A percentile compares a stretch with the other conserved stretches of the same genome.
Evolutionary conservation across 495 filamentous ascomycete genomes (phyloP).

Genomic region (Podospora pseudoanserina): DNA sequence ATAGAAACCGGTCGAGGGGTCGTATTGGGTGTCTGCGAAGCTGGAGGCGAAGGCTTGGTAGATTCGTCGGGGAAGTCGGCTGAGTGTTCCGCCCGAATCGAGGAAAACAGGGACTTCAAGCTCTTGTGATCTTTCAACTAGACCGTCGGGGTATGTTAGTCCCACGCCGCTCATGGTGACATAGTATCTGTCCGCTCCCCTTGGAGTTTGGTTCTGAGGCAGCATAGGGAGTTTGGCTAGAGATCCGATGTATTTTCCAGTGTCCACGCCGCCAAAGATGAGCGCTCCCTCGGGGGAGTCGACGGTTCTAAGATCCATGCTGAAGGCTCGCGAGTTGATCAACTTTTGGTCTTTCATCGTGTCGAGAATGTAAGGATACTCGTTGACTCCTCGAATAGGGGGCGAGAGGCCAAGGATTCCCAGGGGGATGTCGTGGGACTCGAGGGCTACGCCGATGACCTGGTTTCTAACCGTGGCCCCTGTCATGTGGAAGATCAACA

Average conservation of each 20-base stretch:
- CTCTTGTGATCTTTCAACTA: conserved; percentile 13
- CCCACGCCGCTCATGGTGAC: conserved; percentile 26
- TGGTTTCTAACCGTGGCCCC: conserved; percentile 36
- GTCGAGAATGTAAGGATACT: conserved; percentile 67
- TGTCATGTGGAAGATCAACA: conserved; percentile 3
- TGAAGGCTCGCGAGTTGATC: conserved; percentile 70
- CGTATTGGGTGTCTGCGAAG: conserved; percentile 25
- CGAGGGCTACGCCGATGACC: conserved; percentile 41
- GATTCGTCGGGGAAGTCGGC: conserved; percentile 26
- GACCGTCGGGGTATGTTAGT: conserved; percentile 27
- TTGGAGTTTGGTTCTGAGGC: conserved; percentile 27
- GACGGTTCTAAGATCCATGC: conserved; percentile 57
- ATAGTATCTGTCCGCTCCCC: conserved; percentile 31
- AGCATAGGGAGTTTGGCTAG: conserved; percentile 51
- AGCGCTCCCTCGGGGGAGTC: conserved; percentile 56
- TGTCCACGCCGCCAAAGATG: conserved; percentile 75
- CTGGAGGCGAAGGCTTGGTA: conserved; percentile 24
- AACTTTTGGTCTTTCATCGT: conserved; percentile 56
- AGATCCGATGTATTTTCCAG: conserved; percentile 60
- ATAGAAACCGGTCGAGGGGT: conserved; percentile 40
- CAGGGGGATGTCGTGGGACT: conserved; percentile 44
- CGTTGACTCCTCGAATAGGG: conserved; percentile 43
- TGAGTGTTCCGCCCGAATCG: conserved; percentile 30
- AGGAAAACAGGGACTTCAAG: conserved; percentile 31
- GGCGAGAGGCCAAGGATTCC: conserved; percentile 71